These are phyloP conservation scores for Fraxinus ornus DNA, from an alignment of 305 asterid genomes.

Conservation along the genomic window DNA sequence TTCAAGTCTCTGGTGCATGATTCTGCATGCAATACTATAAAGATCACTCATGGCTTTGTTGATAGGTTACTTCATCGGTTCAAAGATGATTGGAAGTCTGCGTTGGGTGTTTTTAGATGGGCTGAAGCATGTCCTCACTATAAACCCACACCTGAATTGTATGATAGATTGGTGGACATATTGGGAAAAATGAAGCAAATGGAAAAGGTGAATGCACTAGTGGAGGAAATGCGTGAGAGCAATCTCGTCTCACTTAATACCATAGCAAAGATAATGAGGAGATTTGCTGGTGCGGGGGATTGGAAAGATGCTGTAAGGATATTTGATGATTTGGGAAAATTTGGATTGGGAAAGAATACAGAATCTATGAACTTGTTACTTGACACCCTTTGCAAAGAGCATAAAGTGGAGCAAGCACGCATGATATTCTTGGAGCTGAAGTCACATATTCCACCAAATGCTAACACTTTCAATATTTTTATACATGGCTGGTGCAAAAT, in stretches of 20 bases:
- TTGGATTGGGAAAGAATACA: constrained; percentile 62
- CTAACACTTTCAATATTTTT: constrained; percentile 73
- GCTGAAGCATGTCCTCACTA: constrained; percentile 46
- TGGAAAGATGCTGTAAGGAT: constrained; percentile 66
- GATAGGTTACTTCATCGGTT: constrained; percentile 60
- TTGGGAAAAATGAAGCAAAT: constrained; percentile 80
- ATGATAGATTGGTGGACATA: constrained; percentile 74
- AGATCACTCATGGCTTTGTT: constrained; percentile 46
- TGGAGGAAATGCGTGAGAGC: constrained; percentile 50
- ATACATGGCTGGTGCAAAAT: constrained; percentile 93
- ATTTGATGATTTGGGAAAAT: constrained; percentile 60
- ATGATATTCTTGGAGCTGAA: constrained; percentile 59
- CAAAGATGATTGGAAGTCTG: constrained; percentile 85
- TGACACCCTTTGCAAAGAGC: constrained; percentile 80
- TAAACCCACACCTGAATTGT: constrained; percentile 50
- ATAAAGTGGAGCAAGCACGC: constrained; percentile 68
- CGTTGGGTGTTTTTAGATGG: constrained; percentile 85
- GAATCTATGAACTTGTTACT: constrained; percentile 81
- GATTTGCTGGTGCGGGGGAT: constrained; percentile 71
- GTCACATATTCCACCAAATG: constrained; percentile 62
- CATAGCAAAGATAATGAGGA: constrained; percentile 75
- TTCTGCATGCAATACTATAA: constrained; percentile 36
- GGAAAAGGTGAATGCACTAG: constrained; percentile 60
- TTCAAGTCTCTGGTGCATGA: constrained; percentile 48
- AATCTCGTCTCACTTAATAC: constrained; percentile 56